A percentile compares a stretch with the other conserved stretches of the same genome.
Evolutionary conservation across 2,329 filamentous ascomycete genomes (phyloP).

Genomic region (Ilyonectria destructans): DNA sequence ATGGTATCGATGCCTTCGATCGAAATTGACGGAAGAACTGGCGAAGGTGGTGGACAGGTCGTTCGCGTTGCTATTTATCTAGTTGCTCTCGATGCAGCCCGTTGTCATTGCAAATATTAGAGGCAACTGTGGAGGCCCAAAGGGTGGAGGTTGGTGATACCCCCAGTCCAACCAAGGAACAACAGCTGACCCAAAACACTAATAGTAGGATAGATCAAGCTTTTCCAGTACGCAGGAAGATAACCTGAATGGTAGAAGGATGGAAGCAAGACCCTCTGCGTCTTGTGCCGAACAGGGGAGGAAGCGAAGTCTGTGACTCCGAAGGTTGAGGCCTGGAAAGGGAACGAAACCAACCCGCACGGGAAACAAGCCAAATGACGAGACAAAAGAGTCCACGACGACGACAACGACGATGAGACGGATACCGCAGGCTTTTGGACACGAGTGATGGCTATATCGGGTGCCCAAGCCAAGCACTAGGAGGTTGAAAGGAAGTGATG

Average conservation of each 20-base stretch:
- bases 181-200: too few species aligned
- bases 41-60: too few species aligned
- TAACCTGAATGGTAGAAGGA: not conserved
- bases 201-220: not conserved
- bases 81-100: too few species aligned
- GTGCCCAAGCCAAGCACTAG: not conserved
- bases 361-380: not conserved
- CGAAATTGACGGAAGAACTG: too few species aligned
- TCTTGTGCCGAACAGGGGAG: not conserved
- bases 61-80: too few species aligned
- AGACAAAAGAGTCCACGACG: not conserved
- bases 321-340: not conserved
- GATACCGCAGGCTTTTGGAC: not conserved
- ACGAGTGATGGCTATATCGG: not conserved
- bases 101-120: too few species aligned
- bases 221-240: not conserved
- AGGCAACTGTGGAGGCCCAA: too few species aligned
- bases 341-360: too few species aligned
- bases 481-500: constrained; percentile 1
- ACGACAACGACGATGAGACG: not conserved
- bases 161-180: too few species aligned
- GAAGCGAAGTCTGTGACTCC: not conserved
- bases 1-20: not conserved
- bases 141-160: too few species aligned
- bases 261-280: not conserved